Base-by-base conservation (phyloP, 768 basidiomycete species). In the Amanita phalloides region DNA sequence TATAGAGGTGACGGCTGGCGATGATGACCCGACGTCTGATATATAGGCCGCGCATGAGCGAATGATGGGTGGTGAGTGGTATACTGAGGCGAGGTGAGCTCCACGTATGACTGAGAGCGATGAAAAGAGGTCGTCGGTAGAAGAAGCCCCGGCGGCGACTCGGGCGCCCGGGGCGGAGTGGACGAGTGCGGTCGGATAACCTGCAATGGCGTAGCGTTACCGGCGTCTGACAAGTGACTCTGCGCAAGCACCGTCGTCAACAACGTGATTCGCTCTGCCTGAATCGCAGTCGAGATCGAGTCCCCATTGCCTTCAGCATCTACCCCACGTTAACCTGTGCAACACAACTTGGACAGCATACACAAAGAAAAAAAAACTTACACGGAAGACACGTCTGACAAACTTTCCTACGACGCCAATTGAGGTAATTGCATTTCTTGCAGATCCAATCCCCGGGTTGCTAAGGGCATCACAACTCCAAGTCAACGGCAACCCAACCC, bases 301-400 rank as follows among this genome's bases (percentile, higher is more conserved):
- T 91, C 89, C 3, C 87, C 86, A 58, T 91, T 90, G 1, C 89
- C 89, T 61, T 91, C 89, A 10, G 89, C 89, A 56, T 90, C 87
- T 90, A 55, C 41, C 41, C 51, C 21, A 44, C 48, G 6, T 21
- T 6, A 23, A 7, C 26, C 4, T 26, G 9, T 13, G 33, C 44
- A 25, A 45, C 45, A 28, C 50, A 48, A 37, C 1, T 14, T 1
- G 37, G 11, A 13, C 8, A 41, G 43, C 35, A 28, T 43, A 37
- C 23, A 48, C 53, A 38, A 21, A 53, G 54, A 54, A 75, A 30
- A 7, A n/a, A 8, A 4, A 10, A 10, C 83, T 56, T 60, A 88
- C 86, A 90, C 45, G 89, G 88, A 54, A 80, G 78, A 66, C 89
- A 91, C 8, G 86, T 90, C 72, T 91, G 89, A 68, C 89, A 92